Evolutionary conservation across 257 asterid species (phyloP).

Genomic region (Solanum pinnatisectum): DNA sequence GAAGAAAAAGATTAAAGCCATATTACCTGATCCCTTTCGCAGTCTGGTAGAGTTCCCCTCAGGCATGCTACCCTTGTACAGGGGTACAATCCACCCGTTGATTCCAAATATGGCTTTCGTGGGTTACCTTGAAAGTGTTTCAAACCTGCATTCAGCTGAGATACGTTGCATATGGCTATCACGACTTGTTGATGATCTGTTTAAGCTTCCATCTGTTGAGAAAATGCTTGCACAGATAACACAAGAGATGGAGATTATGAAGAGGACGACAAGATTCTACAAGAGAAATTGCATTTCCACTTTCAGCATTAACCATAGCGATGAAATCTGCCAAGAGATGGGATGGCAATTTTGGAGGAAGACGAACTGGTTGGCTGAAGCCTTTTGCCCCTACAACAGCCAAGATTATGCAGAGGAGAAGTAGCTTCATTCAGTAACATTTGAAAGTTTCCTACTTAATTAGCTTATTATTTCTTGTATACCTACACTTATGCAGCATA

Average conservation of each 20-base stretch:
- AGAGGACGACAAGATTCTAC: conserved; percentile 61
- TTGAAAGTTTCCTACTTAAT: not conserved
- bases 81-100: conserved; percentile 83
- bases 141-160: conserved; percentile 85
- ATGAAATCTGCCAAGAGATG: conserved; percentile 85
- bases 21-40: conserved; percentile 74
- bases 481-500: not conserved
- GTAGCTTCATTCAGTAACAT: not conserved
- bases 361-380: conserved; percentile 65
- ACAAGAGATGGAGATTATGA: conserved; percentile 73
- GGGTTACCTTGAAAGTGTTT: conserved; percentile 82
- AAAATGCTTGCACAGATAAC: conserved; percentile 52
- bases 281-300: conserved; percentile 88
- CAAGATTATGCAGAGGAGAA: conserved; percentile 52
- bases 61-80: conserved; percentile 84
- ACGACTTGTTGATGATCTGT: conserved; percentile 36
- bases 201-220: conserved; percentile 60
- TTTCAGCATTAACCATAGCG: conserved; percentile 78
- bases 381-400: conserved; percentile 81
- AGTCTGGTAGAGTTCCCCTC: conserved; percentile 55
- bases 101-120: conserved; percentile 85
- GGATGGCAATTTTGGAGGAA: conserved; percentile 90
- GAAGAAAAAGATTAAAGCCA: conserved; percentile 43
- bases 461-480: not conserved
- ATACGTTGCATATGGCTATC: conserved; percentile 86